Percentiles rank a stretch among this genome's conserved stretches.
Evolutionary conservation across 257 asterid genomes (phyloP).

Genomic region (Avicennia marina): DNA sequence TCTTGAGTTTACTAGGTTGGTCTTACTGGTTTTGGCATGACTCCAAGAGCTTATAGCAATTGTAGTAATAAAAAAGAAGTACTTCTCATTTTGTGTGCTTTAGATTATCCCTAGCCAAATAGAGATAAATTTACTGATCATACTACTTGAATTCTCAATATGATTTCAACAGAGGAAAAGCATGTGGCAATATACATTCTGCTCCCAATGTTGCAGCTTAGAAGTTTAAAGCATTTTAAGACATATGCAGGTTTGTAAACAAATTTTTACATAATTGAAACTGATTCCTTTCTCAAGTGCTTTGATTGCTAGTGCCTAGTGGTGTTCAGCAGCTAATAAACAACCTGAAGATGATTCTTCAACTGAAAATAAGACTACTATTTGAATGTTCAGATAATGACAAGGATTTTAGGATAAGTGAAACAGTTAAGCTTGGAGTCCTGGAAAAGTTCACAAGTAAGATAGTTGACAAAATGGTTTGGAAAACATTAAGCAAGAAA

Average conservation of each 20-base stretch:
- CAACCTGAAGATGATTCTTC: neutral
- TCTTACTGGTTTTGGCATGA: too few relatives aligned
- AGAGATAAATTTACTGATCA: too few relatives aligned
- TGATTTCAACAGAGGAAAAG: neutral
- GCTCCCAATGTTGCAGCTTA: neutral
- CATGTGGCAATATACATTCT: neutral
- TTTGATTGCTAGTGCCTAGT: neutral
- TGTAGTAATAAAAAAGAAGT: too few relatives aligned
- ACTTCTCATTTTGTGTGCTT: too few relatives aligned
- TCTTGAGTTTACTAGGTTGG: too few relatives aligned
- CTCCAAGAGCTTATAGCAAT: too few relatives aligned
- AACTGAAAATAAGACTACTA: slow-evolving; percentile 2
- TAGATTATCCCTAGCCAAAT: too few relatives aligned
- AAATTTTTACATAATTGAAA: neutral
- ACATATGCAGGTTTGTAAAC: neutral
- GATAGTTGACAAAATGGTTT: neutral
- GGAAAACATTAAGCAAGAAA: slow-evolving; percentile 2
- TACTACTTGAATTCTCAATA: neutral
- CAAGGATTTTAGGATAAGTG: neutral
- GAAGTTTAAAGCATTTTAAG: neutral
- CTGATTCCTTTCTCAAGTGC: neutral
- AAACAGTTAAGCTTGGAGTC: neutral
- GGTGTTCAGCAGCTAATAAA: neutral
- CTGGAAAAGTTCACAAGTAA: neutral
- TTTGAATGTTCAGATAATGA: neutral